These are phyloP conservation scores for Madurella mycetomatis DNA, from an alignment of 2,329 filamentous ascomycete genomes.

Conservation along the genomic window DNA sequence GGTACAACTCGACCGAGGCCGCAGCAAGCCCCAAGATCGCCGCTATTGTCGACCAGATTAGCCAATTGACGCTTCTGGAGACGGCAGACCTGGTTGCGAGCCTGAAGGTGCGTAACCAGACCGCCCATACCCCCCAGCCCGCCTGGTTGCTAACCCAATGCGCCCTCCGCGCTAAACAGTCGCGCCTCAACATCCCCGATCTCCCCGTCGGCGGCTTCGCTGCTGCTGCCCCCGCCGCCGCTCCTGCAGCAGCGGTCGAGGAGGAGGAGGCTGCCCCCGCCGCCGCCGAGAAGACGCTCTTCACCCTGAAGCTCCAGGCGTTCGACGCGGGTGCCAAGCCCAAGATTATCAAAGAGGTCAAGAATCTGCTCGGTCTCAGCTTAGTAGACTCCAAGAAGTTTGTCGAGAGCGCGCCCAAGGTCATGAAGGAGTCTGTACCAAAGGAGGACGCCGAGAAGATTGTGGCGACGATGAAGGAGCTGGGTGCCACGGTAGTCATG, in stretches of 20 bases:
- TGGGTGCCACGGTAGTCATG: slow-evolving; percentile 86
- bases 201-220: slow-evolving; percentile 91
- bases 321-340: slow-evolving; percentile 89
- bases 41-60: slow-evolving; percentile 96
- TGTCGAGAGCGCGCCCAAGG: slow-evolving; percentile 94
- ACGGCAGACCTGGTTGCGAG: slow-evolving; percentile 92
- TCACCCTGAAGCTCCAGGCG: slow-evolving; percentile 88
- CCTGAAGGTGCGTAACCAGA: slow-evolving; percentile 69
- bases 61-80: slow-evolving; percentile 94
- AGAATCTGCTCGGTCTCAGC: slow-evolving; percentile 88
- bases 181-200: slow-evolving; percentile 94
- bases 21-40: slow-evolving; percentile 83
- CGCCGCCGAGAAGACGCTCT: slow-evolving; percentile 93
- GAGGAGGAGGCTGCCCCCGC: slow-evolving; percentile 86
- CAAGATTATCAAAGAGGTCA: slow-evolving; percentile 99
- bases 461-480: slow-evolving; percentile 82
- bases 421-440: slow-evolving; percentile 97
- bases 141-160: neutral
- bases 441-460: slow-evolving; percentile 99
- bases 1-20: slow-evolving; percentile 85
- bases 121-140: neutral
- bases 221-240: slow-evolving; percentile 55
- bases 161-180: slow-evolving; percentile 46
- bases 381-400: slow-evolving; percentile 99
- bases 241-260: slow-evolving; percentile 57